phyloP scores from a whole-genome alignment of 2,329 filamentous ascomycete genomes.

The Venturia nashicola region DNA sequence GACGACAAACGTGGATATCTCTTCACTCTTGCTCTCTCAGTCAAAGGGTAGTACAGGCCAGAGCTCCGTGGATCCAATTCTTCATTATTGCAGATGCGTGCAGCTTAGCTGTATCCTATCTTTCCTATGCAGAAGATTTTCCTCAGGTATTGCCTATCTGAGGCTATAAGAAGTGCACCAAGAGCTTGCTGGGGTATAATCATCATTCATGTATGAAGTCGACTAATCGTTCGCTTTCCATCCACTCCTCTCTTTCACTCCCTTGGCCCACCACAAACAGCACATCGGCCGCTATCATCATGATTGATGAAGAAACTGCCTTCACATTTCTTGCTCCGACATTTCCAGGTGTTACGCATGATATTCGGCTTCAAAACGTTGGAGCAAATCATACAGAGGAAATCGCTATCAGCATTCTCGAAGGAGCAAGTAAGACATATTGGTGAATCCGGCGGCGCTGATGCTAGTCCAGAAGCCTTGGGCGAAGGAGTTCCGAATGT shows the following conservation, averaged over 20 bases:
- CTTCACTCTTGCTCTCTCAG: no score
- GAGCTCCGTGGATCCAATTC: no score
- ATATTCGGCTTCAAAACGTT: constrained; percentile 50
- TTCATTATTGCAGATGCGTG: no score
- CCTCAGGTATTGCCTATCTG: background rate
- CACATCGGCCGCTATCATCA: constrained; percentile 57
- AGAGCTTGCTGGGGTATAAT: background rate
- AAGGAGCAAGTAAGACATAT: constrained; percentile 57
- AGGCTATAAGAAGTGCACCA: background rate
- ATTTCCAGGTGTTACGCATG: constrained; percentile 51
- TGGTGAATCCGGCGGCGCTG: constrained; percentile 6
- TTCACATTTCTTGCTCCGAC: constrained; percentile 42
- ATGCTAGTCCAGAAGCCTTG: background rate
- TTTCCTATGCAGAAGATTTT: no score
- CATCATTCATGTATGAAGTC: background rate
- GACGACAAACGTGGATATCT: no score
- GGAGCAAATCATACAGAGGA: constrained; percentile 57
- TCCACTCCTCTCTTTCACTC: background rate
- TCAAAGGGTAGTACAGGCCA: no score
- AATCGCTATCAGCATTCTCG: constrained; percentile 39
- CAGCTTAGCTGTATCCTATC: no score
- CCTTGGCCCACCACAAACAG: constrained; percentile 48
- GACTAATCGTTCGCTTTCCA: background rate
- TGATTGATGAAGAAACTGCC: constrained; percentile 53
- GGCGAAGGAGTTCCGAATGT: background rate